Base-by-base conservation (phyloP, 306 rosid species). In the Sophora flavescens region DNA sequence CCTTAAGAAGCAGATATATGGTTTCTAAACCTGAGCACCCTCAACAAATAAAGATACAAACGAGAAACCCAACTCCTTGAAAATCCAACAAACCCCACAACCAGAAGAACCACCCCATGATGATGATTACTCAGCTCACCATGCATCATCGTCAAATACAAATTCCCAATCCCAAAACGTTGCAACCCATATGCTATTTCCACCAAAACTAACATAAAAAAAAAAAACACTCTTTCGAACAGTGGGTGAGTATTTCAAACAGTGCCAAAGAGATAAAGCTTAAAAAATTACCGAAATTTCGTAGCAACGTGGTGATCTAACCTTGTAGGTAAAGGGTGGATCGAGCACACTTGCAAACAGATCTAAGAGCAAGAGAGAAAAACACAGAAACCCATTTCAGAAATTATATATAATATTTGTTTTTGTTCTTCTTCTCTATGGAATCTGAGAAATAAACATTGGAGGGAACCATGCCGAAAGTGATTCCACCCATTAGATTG, bases 291-390 rank as follows among this genome's bases (percentile, higher is more conserved):
- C 30, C 66, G 60, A 5, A 56, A 63, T 17, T 70, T 14, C 12
- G 66, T 33, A 18, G 36, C 57, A 82, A 63, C 64, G 35, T 68
- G 62, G 53, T 77, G 87, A 77, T 80, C 85, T 84, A 75, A 80
- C 85, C 84, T 80, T 66, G 78, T 60, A 36, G 56, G 53, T 38
- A 68, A 38, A 70, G 69, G 48, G 63, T 45, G 77, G 83, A 81
- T 77, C 85, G 63, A 69, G 61, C 63, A 51, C 32, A 8, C 33
- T 44, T 39, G 42, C 45, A 35, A 10, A 81, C 85, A 71, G 87
- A 84, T 80, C 84, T 74, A 80, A 22, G 5, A 59, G 75, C 80
- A 16, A 62, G 79, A 75, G 72, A 79, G 48, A 64, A 70, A 70
- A 79, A 63, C 30, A 17, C 14, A 57, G 41, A 3, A 53, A 70